phyloP scores from a whole-genome alignment of 83 land plant species.

The Larix sibirica region DNA sequence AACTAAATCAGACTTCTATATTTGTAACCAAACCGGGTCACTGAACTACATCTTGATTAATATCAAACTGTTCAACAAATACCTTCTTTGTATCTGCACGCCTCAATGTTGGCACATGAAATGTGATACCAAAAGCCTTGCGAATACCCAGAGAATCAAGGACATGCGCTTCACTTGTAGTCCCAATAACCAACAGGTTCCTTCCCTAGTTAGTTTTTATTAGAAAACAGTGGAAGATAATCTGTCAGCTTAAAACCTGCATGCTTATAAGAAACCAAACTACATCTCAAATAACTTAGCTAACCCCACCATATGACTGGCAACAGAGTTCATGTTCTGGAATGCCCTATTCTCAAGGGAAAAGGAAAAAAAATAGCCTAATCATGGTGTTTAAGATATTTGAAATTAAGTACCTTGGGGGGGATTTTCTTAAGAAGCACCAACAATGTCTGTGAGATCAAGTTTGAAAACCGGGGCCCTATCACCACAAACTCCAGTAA shows the following conservation, averaged over 20 bases:
- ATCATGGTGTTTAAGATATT: not conserved
- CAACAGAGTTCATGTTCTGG: not conserved
- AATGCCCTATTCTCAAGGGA: not conserved
- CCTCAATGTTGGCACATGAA: conserved; percentile 68
- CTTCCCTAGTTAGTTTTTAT: conserved; percentile 60
- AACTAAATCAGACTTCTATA: not conserved
- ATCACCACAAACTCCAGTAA: conserved; percentile 83
- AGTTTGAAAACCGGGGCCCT: conserved; percentile 98
- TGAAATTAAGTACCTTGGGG: conserved; percentile 66
- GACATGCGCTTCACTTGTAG: conserved; percentile 72
- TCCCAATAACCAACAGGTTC: conserved; percentile 85
- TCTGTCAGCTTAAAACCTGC: not conserved
- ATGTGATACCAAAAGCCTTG: conserved; percentile 73
- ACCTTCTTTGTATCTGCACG: conserved; percentile 78
- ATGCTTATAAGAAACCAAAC: not conserved
- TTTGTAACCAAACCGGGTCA: not conserved
- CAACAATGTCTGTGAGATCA: conserved; percentile 80
- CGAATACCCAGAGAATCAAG: conserved; percentile 74
- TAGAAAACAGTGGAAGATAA: not conserved
- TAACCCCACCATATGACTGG: not conserved
- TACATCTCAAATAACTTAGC: not conserved
- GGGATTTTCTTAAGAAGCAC: conserved; percentile 86
- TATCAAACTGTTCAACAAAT: conserved; percentile 6
- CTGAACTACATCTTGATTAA: not conserved
- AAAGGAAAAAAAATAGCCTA: not conserved